Conservation (phyloP, 2,329 filamentous ascomycete genomes). For the Cladophialophora carrionii region DNA sequence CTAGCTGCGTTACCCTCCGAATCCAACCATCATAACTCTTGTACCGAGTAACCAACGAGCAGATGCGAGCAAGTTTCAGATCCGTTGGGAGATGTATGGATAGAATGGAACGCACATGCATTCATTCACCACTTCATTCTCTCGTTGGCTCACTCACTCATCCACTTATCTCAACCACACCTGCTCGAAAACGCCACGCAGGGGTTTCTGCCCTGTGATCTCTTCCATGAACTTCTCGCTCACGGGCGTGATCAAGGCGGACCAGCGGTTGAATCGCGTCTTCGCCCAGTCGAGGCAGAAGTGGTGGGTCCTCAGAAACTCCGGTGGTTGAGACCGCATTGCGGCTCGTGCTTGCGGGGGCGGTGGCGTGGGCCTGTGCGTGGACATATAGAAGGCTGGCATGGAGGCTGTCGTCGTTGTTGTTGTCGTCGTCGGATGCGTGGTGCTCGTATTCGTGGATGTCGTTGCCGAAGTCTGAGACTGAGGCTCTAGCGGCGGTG, state of each 20-base stretch:
- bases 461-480: not conserved
- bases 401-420: not conserved
- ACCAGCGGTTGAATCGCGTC: conserved; percentile 39
- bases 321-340: conserved; percentile 25
- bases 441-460: not conserved
- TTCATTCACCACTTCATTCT: not conserved
- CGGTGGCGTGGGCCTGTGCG: not conserved
- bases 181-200: conserved; percentile 38
- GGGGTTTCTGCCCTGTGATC: conserved; percentile 31
- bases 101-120: not conserved
- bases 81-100: not conserved
- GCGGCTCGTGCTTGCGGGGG: not conserved
- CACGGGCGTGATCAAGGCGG: conserved; percentile 36
- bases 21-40: too few species aligned
- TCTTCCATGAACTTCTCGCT: conserved; percentile 38
- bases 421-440: not conserved
- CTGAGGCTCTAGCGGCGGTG: not conserved
- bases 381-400: not conserved
- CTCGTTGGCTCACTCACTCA: too few species aligned
- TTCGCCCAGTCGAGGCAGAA: conserved; percentile 38
- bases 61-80: not conserved
- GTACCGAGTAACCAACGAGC: too few species aligned
- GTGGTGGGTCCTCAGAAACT: conserved; percentile 38
- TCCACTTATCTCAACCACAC: conserved; percentile 39
- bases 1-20: too few species aligned